These are phyloP conservation scores for Xylaria hypoxylon DNA, from an alignment of 2,329 filamentous ascomycete genomes.

Conservation along the genomic window DNA sequence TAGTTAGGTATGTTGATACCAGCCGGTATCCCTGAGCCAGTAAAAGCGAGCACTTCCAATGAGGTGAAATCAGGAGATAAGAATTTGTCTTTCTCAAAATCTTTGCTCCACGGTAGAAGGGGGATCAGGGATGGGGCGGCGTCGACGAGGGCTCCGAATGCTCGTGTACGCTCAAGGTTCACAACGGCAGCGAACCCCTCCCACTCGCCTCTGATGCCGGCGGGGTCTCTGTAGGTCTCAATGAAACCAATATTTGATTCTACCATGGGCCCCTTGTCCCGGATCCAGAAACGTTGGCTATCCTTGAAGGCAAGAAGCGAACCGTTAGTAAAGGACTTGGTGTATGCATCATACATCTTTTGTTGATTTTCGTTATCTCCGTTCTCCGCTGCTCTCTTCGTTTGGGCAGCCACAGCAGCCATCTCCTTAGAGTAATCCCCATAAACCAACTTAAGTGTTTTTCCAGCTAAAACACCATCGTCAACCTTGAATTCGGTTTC, in stretches of 20 bases:
- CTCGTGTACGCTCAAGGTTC: constrained; percentile 88
- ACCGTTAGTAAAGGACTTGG: constrained; percentile 78
- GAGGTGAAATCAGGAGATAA: constrained; percentile 95
- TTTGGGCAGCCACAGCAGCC: constrained; percentile 73
- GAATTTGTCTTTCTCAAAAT: constrained; percentile 97
- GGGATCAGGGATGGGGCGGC: constrained; percentile 87
- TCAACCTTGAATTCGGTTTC: constrained; percentile 70
- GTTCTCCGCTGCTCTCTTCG: constrained; percentile 75
- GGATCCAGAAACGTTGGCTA: constrained; percentile 83
- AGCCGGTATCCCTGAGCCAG: constrained; percentile 73
- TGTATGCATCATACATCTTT: constrained; percentile 69
- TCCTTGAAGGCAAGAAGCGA: constrained; percentile 84
- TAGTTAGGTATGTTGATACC: constrained; percentile 70
- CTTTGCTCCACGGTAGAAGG: constrained; percentile 85
- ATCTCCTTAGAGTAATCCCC: constrained; percentile 81
- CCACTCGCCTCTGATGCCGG: constrained; percentile 84
- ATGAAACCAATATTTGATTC: constrained; percentile 88
- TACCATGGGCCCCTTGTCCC: constrained; percentile 82
- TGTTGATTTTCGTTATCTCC: constrained; percentile 79
- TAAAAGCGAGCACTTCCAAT: constrained; percentile 88
- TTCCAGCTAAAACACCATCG: constrained; percentile 71
- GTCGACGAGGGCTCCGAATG: constrained; percentile 86
- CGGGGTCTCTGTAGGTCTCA: constrained; percentile 86
- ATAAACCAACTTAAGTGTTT: constrained; percentile 77
- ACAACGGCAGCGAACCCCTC: constrained; percentile 86